Percentiles rank a stretch among this genome's conserved stretches.
Evolutionary conservation across 306 rosid genomes (phyloP).

Genomic region (cucumber (Cucumis sativus)): Cucumber_9930_V3 NC_026658.2:24302501-24303000

Average conservation of each 20-base stretch:
- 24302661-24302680: conserved; percentile 39
- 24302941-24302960: conserved; percentile 84
- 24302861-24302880: conserved; percentile 29
- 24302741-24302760: conserved; percentile 64
- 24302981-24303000: conserved; percentile 69
- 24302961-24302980: conserved; percentile 71
- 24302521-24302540: conserved; percentile 53
- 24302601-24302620: conserved; percentile 58
- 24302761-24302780: conserved; percentile 63
- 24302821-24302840: conserved; percentile 43
- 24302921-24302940: conserved; percentile 45
- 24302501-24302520: conserved; percentile 51
- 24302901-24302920: conserved; percentile 24
- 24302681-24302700: conserved; percentile 36
- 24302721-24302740: conserved; percentile 71
- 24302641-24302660: conserved; percentile 75
- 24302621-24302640: conserved; percentile 54
- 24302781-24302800: conserved; percentile 35
- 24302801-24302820: conserved; percentile 49
- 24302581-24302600: conserved; percentile 89
- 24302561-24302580: conserved; percentile 78
- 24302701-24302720: conserved; percentile 87
- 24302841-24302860: conserved; percentile 12
- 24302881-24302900: conserved; percentile 13
- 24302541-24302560: conserved; percentile 95